These are phyloP conservation scores for Phycomyces blakesleeanus DNA, from an alignment of 192 early-diverging fungal genomes.

Conservation along the genomic window DNA sequence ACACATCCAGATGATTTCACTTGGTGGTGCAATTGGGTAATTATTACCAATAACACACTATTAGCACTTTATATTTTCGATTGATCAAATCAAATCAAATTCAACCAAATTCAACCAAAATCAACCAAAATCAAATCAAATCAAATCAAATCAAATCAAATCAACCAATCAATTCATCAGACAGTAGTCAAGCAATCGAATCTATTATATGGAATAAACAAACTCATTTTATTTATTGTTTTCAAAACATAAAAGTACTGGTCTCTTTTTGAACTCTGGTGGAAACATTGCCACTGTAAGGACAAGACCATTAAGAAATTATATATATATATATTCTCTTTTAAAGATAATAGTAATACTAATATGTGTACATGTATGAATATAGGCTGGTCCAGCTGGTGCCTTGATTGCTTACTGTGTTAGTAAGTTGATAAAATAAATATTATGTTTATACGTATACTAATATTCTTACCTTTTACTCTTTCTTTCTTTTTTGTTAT, in stretches of 20 bases:
- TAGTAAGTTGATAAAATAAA: constrained; percentile 17
- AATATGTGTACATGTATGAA: too few relatives aligned
- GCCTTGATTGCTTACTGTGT: constrained; percentile 61
- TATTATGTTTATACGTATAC: too few relatives aligned
- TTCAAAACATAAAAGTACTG: constrained; percentile 41
- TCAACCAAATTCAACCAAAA: too few relatives aligned
- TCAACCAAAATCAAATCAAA: too few relatives aligned
- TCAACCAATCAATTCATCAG: too few relatives aligned
- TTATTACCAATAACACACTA: neutral
- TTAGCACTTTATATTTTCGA: neutral
- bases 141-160: too few relatives aligned
- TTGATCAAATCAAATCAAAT: too few relatives aligned
- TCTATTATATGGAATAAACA: neutral
- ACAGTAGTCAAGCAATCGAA: too few relatives aligned
- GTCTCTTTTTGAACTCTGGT: constrained; percentile 73
- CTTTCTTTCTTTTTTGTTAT: too few relatives aligned
- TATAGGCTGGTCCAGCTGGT: constrained; percentile 68
- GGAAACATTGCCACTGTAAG: constrained; percentile 50
- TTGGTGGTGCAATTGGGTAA: constrained; percentile 34
- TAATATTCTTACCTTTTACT: neutral
- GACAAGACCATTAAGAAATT: too few relatives aligned
- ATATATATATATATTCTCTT: too few relatives aligned
- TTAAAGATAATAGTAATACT: too few relatives aligned
- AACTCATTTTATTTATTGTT: neutral
- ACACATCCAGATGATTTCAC: constrained; percentile 34